These are phyloP conservation scores for Globisporangium solare DNA, from an alignment of 352 stramenopile species.

Conservation along the genomic window DNA sequence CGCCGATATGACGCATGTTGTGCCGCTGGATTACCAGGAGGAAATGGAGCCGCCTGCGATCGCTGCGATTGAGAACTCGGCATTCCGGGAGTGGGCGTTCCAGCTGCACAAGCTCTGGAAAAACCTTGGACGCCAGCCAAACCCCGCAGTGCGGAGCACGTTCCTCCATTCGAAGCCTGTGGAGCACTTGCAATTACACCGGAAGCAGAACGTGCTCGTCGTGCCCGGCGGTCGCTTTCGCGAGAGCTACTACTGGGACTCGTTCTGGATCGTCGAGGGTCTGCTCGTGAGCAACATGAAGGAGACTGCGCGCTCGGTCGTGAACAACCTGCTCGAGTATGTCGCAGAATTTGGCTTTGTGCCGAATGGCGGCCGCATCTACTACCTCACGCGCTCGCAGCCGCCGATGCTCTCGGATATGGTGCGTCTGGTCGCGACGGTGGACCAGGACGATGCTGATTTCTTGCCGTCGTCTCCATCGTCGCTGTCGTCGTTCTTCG, in stretches of 20 bases:
- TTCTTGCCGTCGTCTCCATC: too few species aligned
- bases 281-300: slow-evolving; percentile 82
- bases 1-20: slow-evolving; percentile 34
- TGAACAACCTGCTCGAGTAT: slow-evolving; percentile 85
- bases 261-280: slow-evolving; percentile 89
- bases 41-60: slow-evolving; percentile 23
- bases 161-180: slow-evolving; percentile 42
- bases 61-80: slow-evolving; percentile 16
- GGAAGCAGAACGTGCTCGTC: slow-evolving; percentile 64
- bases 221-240: slow-evolving; percentile 87
- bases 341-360: slow-evolving; percentile 84
- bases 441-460: slow-evolving; percentile 32
- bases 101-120: slow-evolving; percentile 77
- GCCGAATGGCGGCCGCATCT: slow-evolving; percentile 88
- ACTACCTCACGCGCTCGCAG: slow-evolving; percentile 90
- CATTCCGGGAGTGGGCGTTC: slow-evolving; percentile 28
- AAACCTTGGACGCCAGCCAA: slow-evolving; percentile 53
- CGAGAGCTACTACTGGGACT: slow-evolving; percentile 92
- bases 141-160: slow-evolving; percentile 42
- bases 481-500: too few species aligned
- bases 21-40: slow-evolving; percentile 40
- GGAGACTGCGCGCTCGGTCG: slow-evolving; percentile 63
- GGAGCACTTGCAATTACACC: slow-evolving; percentile 24
- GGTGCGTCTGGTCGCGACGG: slow-evolving; percentile 55
- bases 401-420: slow-evolving; percentile 88